These are phyloP conservation scores for Ephemerocybe angulata DNA, from an alignment of 768 basidiomycete genomes.

Conservation along the genomic window DNA sequence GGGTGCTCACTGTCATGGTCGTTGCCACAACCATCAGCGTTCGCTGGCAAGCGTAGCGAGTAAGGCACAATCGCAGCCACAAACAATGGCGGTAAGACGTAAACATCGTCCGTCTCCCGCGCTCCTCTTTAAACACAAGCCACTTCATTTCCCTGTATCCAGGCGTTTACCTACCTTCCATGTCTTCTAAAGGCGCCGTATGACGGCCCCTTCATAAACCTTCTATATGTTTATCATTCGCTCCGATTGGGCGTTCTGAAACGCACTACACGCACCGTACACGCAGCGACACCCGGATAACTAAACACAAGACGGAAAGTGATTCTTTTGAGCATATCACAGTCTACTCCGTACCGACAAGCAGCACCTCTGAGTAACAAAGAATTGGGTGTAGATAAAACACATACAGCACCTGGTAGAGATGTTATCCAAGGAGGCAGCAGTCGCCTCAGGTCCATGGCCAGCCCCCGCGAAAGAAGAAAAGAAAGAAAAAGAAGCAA, in stretches of 20 bases:
- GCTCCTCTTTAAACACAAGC: background rate
- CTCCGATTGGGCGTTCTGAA: background rate
- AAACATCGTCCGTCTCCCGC: background rate
- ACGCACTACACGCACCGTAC: background rate
- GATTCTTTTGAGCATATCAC: no score
- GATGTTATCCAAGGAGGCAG: no score
- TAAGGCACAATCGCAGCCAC: background rate
- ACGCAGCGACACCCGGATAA: background rate
- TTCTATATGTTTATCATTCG: no score
- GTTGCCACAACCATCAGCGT: constrained; percentile 5
- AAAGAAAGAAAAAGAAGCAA: background rate
- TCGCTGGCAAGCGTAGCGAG: constrained; percentile 5
- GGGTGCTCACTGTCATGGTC: constrained; percentile 8
- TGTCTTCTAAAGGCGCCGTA: constrained; percentile 2
- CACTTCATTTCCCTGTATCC: constrained; percentile 4
- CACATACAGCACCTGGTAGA: no score
- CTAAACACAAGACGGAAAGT: no score
- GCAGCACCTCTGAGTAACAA: no score
- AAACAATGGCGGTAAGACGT: background rate
- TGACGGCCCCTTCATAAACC: no score
- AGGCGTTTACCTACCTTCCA: background rate
- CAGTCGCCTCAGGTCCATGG: no score
- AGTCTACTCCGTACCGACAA: no score
- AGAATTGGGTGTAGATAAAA: no score
- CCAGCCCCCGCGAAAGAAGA: no score